Evolutionary conservation across 768 basidiomycete genomes (phyloP).

Genomic region (Termitomyces sp.): DNA sequence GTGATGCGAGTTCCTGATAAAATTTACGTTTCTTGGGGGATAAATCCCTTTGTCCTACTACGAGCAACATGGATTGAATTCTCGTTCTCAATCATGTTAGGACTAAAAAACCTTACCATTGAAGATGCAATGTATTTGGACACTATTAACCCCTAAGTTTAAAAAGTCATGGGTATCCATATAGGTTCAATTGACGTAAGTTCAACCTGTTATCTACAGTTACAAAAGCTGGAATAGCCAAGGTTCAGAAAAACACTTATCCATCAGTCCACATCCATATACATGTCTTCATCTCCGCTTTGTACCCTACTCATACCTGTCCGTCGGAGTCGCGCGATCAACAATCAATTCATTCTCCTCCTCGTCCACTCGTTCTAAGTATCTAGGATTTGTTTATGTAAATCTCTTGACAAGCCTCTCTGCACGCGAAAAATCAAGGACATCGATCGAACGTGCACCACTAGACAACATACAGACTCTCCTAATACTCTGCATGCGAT

Average conservation of each 20-base stretch:
- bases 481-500: constrained; percentile 60
- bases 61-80: too few relatives aligned
- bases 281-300: background rate
- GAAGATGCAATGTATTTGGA: too few relatives aligned
- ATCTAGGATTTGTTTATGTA: constrained; percentile 21
- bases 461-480: constrained; percentile 47
- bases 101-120: too few relatives aligned
- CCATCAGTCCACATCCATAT: background rate
- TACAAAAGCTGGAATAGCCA: background rate
- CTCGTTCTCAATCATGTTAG: too few relatives aligned
- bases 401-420: constrained; percentile 22
- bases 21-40: too few relatives aligned
- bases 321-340: background rate
- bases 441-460: constrained; percentile 29
- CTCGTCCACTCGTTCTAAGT: background rate
- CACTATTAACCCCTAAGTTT: too few relatives aligned
- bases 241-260: too few relatives aligned
- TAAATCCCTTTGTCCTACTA: too few relatives aligned
- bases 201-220: too few relatives aligned
- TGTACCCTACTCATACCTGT: background rate
- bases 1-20: too few relatives aligned
- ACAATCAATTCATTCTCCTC: background rate
- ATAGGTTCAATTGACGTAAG: too few relatives aligned
- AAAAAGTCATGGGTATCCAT: too few relatives aligned
- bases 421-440: constrained; percentile 41